Base-by-base conservation (phyloP, 768 basidiomycete species). In the Strobilomyces confusus region DNA sequence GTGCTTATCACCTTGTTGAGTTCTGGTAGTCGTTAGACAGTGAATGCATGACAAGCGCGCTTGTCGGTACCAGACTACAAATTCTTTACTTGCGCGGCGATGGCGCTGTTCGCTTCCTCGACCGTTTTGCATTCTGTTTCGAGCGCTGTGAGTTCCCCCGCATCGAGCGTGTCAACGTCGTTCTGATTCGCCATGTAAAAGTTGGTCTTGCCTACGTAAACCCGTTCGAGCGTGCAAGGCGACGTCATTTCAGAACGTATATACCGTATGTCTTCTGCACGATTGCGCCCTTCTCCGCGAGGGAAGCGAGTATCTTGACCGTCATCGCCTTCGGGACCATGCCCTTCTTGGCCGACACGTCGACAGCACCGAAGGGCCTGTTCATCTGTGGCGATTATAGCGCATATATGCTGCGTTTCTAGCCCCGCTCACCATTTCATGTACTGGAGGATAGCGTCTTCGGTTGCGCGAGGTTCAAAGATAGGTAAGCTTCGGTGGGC, bases 311-410 rank as follows among this genome's bases (percentile, higher is more conserved):
- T 43, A 95, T 87, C 73, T 95, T 97, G 65, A 92, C 91, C 0
- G 86, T 84, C 3, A 84, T 77, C 2, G 90, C 72, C 66, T 97
- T 97, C 8, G 90, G 84, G 5, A 95, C 85, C 11, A 86, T 86
- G 47, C 90, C 90, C 69, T 95, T 95, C 29, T 97, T 97, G 11
- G 92, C 90, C 15, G 89, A 80, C 6, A 95, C 85, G 66, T 97
- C 93, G 33, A 94, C 92, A 55, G 91, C 92, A 9, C 92, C 92
- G 63, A 86, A 95, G 7, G 92, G 92, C n/a, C 92, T 80, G 69
- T 95, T 95, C 82, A 92, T 90, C 90, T 93, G 62, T 33, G 42
- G 34, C 14, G 23, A 1, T 1, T 8, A 20, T 20, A 20, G 25
- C 38, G 53, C 51, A 49, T 66, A 56, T 49, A 58, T 37, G 23